Evolutionary conservation across 306 rosid genomes (phyloP), one percentile per base, ranked within the genome.

Genomic region (Geum urbanum): DNA sequence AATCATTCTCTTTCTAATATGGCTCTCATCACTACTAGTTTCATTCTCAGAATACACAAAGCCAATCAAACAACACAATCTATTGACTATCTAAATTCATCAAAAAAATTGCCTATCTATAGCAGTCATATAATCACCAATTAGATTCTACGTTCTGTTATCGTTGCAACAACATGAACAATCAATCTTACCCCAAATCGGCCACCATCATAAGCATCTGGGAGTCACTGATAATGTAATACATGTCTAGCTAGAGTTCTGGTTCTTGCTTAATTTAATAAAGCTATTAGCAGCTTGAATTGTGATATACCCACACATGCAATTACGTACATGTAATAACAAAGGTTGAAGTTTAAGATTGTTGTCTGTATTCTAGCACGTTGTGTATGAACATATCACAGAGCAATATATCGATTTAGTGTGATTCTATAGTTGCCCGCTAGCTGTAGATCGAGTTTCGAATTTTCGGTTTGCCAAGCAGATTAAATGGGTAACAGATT

Each of bases 141-240:
- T 32, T 0, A 32, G 37, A 32, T 32, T 32, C 37, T 32, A 32
- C 37, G 37, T 32, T 32, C 3, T 32, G 37, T 1, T 32, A 32
- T 32, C 37, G 2, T 2, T 32, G 37, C 37, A 1, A 32, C 37
- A 32, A n/a, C n/a, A n/a, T n/a, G n/a, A n/a, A n/a, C n/a, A n/a
- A n/a, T n/a, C n/a, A n/a, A n/a, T n/a, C n/a, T n/a, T n/a, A 1
- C 60, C 22, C 11, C 61, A 22, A 20, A 35, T 9, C 14, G 44
- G 63, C 43, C 55, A 45, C 6, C 58, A 64, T 27, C 32, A 27
- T 27, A 27, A 27, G 50, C 76, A 71, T 48, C 40, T 66, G 45
- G 83, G 87, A 9, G 32, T 43, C 9, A 58, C 44, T 14, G 32
- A 57, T 37, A 35, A 27, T 27, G 32, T 15, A 44, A 59, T 59